Base-by-base conservation (phyloP, 2,329 filamentous ascomycete genomes). In the Trichoderma semiorbis region DNA sequence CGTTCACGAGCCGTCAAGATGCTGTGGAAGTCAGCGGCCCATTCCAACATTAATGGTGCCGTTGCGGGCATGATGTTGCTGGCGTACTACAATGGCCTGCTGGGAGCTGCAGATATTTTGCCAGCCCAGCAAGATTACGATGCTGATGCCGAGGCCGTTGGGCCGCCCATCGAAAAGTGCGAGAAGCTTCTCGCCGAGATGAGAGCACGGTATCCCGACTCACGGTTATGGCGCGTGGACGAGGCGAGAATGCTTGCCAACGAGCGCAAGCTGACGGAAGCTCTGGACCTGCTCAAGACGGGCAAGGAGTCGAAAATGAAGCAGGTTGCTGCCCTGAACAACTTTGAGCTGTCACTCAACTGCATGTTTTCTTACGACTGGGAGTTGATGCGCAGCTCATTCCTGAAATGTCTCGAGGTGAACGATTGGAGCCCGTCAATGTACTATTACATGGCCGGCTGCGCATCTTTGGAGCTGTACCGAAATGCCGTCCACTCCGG, bases 391-490 rank as follows among this genome's bases (percentile, higher is more conserved):
- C 89, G 93, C 3, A 86, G 91, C 71, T 87, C 89, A 0, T 98
- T 98, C 81, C 81, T 95, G 53, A 79, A 88, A 74, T 95, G 93
- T 75, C 84, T 93, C 12, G 90, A 93, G 69, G 86, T 96, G 70
- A 98, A 97, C 81, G 93, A 93, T 76, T 98, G 96, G 96, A 95
- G 92, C 70, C 94, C 94, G 67, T 90, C 91, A 0, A 80, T 98
- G 68, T 98, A 99, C 83, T 94, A 94, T 79, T 98, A 95, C 82
- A 92, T 97, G 74, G 92, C 93, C 2, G 96, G 91, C 8, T 87
- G 88, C 14, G 91, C 92, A 0, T 91, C 97, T 75, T 82, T 98
- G 1, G 93, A 96, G 77, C 85, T 94, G 6, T 98, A 98, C 81
- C 90, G 96, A 11, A 84, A 90, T 68, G 85, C 85, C 1, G 79